A percentile compares a stretch with the other conserved stretches of the same genome.
phyloP scores from a whole-genome alignment of 2,329 filamentous ascomycete genomes.

The Talaromyces sp. region DNA sequence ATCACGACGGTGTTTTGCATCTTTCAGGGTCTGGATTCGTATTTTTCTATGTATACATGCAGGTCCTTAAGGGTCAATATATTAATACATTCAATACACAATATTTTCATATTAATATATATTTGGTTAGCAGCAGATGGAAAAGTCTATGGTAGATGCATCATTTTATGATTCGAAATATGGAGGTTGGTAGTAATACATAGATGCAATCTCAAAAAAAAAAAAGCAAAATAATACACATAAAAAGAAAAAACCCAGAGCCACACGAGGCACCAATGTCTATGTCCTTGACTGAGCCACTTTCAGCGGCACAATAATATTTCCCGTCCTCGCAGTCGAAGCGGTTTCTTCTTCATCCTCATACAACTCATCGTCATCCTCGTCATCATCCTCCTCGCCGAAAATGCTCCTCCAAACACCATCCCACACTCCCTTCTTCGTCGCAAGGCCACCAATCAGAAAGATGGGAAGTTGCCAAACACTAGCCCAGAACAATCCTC shows the following conservation, averaged over 20 bases:
- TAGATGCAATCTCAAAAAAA: not conserved
- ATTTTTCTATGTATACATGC: conserved; percentile 3
- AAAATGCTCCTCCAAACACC: conserved; percentile 69
- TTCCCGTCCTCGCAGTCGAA: not conserved
- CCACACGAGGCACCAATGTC: not conserved
- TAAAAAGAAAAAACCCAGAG: not conserved
- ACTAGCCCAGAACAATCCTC: conserved; percentile 91
- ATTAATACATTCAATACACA: not conserved
- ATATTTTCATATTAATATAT: not conserved
- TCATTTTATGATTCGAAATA: not conserved
- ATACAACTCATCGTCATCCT: conserved; percentile 47
- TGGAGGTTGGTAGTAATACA: conserved; percentile 4
- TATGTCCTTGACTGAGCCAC: conserved; percentile 5
- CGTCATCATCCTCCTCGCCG: conserved; percentile 56
- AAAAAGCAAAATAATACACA: not conserved
- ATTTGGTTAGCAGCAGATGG: too few species aligned
- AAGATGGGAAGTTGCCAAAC: conserved; percentile 93
- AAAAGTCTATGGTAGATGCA: not conserved
- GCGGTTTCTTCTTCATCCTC: conserved; percentile 41
- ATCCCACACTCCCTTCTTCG: conserved; percentile 91
- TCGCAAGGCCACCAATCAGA: conserved; percentile 81
- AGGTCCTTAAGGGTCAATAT: not conserved
- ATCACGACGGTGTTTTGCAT: not conserved
- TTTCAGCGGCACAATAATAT: conserved; percentile 1
- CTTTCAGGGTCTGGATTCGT: not conserved